These are phyloP conservation scores for Globisporangium nodosum DNA, from an alignment of 352 stramenopile genomes.

Conservation along the genomic window DNA sequence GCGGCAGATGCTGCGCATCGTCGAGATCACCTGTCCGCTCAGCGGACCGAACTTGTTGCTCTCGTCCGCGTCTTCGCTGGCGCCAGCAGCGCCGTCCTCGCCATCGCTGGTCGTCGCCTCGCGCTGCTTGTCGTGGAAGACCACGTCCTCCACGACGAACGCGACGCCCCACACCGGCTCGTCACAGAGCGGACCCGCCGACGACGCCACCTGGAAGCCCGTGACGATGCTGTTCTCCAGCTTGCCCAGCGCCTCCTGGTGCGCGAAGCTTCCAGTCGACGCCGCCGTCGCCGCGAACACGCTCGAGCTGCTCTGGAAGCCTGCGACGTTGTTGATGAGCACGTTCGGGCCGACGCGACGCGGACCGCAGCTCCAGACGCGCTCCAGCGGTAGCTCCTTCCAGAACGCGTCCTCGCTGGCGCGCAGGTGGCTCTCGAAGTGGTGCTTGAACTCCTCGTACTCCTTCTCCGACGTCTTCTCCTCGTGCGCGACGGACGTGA, in stretches of 20 bases:
- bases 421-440: slow-evolving; percentile 40
- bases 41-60: slow-evolving; percentile 58
- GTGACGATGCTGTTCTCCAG: slow-evolving; percentile 80
- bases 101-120: neutral
- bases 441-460: slow-evolving; percentile 27
- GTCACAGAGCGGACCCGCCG: slow-evolving; percentile 82
- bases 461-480: slow-evolving; percentile 6
- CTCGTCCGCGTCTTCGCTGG: slow-evolving; percentile 17
- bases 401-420: slow-evolving; percentile 47
- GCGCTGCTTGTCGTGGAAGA: slow-evolving; percentile 38
- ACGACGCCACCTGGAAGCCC: slow-evolving; percentile 77
- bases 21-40: slow-evolving; percentile 79
- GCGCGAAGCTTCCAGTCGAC: slow-evolving; percentile 2
- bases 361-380: slow-evolving; percentile 74
- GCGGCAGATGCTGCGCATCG: slow-evolving; percentile 65
- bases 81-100: neutral
- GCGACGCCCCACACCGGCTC: slow-evolving; percentile 89
- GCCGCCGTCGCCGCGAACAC: slow-evolving; percentile 5
- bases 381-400: slow-evolving; percentile 37
- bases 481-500: neutral
- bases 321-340: slow-evolving; percentile 68
- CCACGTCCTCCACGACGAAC: slow-evolving; percentile 82
- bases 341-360: slow-evolving; percentile 69
- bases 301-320: slow-evolving; percentile 17
- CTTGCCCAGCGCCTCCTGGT: slow-evolving; percentile 35